phyloP scores from a whole-genome alignment of 768 basidiomycete genomes.

The Tulasnella sp. region DNA sequence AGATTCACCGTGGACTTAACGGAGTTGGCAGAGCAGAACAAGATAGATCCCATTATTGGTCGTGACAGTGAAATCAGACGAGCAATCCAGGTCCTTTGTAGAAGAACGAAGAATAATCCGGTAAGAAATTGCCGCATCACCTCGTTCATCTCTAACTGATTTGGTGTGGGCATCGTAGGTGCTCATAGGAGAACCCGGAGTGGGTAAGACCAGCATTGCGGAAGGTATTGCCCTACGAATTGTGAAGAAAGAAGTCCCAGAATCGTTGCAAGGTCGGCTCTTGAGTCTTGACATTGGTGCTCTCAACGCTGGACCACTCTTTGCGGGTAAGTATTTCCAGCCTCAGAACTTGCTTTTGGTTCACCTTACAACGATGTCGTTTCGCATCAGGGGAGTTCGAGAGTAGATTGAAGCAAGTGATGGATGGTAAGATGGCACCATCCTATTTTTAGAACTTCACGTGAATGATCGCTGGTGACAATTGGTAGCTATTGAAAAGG shows the following conservation, averaged over 20 bases:
- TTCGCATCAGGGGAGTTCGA: constrained; percentile 97
- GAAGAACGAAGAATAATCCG: neutral
- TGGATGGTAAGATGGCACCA: constrained; percentile 32
- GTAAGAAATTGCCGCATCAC: neutral
- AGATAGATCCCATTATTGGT: neutral
- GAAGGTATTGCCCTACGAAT: neutral
- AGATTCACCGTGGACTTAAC: constrained; percentile 39
- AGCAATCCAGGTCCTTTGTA: constrained; percentile 20
- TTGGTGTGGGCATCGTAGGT: neutral
- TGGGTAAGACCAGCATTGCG: neutral
- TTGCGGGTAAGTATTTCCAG: too few species aligned
- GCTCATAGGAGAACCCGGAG: neutral
- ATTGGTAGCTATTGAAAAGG: constrained; percentile 69
- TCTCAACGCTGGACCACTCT: constrained; percentile 85
- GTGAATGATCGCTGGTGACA: too few species aligned
- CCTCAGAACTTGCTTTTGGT: too few species aligned
- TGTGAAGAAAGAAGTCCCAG: constrained; percentile 34
- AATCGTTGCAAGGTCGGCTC: constrained; percentile 53
- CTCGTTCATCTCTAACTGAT: neutral
- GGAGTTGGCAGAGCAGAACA: neutral
- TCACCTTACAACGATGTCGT: too few species aligned
- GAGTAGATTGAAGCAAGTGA: constrained; percentile 82
- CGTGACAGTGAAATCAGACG: constrained; percentile 20
- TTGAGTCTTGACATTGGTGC: constrained; percentile 91
- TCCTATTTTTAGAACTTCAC: neutral